Percentiles rank a stretch among this genome's conserved stretches.
These are phyloP conservation scores for Peronospora destructor DNA, from an alignment of 352 stramenopile species.

Conservation along the genomic window DNA sequence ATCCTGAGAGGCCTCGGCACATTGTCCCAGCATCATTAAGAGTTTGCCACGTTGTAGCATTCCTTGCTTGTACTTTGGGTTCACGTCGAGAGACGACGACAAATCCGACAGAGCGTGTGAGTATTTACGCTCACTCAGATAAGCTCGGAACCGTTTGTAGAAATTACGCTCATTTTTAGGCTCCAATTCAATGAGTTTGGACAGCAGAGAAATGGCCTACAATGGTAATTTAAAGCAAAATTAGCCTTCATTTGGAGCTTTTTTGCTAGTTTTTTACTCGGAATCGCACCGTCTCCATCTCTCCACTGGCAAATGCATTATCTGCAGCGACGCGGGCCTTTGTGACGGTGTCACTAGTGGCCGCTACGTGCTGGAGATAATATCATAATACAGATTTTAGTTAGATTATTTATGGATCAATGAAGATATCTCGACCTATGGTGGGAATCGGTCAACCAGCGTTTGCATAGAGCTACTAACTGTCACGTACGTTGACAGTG, in stretches of 20 bases:
- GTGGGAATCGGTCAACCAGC: not conserved
- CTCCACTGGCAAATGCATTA: constrained; percentile 69
- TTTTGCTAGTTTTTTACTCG: no score
- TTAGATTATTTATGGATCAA: not conserved
- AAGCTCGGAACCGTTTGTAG: constrained; percentile 80
- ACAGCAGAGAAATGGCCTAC: constrained; percentile 67
- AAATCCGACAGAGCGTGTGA: constrained; percentile 60
- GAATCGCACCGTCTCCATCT: constrained; percentile 47
- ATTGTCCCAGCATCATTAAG: constrained; percentile 69
- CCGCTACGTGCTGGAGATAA: constrained; percentile 15
- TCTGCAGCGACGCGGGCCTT: constrained; percentile 70
- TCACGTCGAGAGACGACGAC: constrained; percentile 60
- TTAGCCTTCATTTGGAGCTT: no score
- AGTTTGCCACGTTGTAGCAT: constrained; percentile 68
- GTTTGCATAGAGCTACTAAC: not conserved
- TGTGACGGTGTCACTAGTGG: constrained; percentile 33
- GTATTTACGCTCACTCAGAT: constrained; percentile 79
- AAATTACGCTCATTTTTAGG: constrained; percentile 76
- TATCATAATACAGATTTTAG: constrained; percentile 5
- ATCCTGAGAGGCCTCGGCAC: constrained; percentile 44
- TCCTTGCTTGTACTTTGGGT: constrained; percentile 75
- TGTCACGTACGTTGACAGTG: constrained; percentile 14
- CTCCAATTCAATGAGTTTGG: constrained; percentile 76
- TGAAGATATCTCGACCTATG: not conserved
- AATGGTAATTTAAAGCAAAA: not conserved